These are phyloP conservation scores for Hericium coralloides DNA, from an alignment of 768 basidiomycete genomes.

Conservation along the genomic window DNA sequence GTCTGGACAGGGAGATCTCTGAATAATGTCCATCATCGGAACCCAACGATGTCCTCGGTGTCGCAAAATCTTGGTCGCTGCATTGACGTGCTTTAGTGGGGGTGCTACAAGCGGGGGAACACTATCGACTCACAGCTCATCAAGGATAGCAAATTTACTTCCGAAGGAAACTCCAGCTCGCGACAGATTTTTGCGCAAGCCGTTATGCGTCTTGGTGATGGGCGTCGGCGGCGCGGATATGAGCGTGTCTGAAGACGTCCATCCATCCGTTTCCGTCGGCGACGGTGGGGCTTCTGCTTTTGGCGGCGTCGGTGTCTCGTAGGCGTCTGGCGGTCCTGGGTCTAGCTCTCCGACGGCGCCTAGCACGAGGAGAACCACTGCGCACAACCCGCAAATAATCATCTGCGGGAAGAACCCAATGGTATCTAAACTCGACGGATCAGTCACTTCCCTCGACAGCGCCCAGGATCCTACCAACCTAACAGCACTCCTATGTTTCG, in stretches of 20 bases:
- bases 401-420: slow-evolving; percentile 57
- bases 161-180: not conserved
- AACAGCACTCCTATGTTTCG: slow-evolving; percentile 34
- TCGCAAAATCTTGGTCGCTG: not conserved
- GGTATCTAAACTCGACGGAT: slow-evolving; percentile 26
- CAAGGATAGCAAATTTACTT: not conserved
- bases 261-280: not conserved
- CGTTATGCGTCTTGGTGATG: too few relatives aligned
- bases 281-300: not conserved
- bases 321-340: not conserved
- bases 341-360: not conserved
- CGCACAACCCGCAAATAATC: slow-evolving; percentile 29
- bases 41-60: not conserved
- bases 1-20: not conserved
- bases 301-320: not conserved
- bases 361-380: not conserved
- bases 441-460: not conserved
- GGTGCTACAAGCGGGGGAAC: too few relatives aligned
- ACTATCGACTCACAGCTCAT: not conserved
- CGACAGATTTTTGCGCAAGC: too few relatives aligned
- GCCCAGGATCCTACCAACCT: slow-evolving; percentile 23
- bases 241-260: not conserved
- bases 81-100: too few relatives aligned
- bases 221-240: not conserved
- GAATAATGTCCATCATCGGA: not conserved